A percentile compares a stretch with the other conserved stretches of the same genome.
Evolutionary conservation across 2,329 filamentous ascomycete species (phyloP).

Genomic region (Thyridium curvatum): DNA sequence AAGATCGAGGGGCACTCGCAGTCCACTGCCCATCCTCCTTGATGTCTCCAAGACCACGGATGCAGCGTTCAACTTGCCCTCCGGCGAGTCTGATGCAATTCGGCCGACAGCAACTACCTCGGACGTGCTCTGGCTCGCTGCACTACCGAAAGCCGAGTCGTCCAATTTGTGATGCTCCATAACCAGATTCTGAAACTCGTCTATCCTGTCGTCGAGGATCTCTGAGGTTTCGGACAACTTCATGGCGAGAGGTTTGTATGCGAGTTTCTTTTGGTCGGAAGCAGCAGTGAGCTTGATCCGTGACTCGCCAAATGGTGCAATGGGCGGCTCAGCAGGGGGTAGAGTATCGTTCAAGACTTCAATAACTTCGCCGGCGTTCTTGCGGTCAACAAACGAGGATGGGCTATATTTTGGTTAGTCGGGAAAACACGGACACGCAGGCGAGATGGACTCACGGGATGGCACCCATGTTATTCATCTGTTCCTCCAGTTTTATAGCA

Average conservation of each 20-base stretch:
- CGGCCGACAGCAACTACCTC: conserved; percentile 87
- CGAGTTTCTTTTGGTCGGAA: conserved; percentile 84
- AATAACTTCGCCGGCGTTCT: conserved; percentile 72
- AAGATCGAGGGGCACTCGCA: conserved; percentile 74
- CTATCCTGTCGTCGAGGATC: conserved; percentile 90
- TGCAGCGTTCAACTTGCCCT: conserved; percentile 78
- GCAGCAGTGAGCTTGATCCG: conserved; percentile 81
- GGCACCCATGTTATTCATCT: conserved; percentile 29
- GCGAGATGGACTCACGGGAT: conserved; percentile 23
- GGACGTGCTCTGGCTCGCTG: conserved; percentile 74
- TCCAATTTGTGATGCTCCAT: conserved; percentile 71
- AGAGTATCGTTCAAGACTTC: conserved; percentile 80
- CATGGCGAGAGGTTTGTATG: conserved; percentile 91
- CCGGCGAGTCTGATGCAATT: conserved; percentile 81
- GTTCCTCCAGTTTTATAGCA: conserved; percentile 24
- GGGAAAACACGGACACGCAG: background rate
- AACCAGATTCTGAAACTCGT: conserved; percentile 73
- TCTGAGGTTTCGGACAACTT: conserved; percentile 89
- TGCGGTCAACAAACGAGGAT: conserved; percentile 68
- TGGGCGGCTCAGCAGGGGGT: conserved; percentile 57
- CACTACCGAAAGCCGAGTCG: conserved; percentile 78
- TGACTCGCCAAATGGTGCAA: conserved; percentile 65
- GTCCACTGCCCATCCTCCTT: conserved; percentile 72
- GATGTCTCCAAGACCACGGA: conserved; percentile 87
- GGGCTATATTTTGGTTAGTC: conserved; percentile 26